phyloP scores from a whole-genome alignment of 2,329 filamentous ascomycete species.

The Trichoderma breve region DNA sequence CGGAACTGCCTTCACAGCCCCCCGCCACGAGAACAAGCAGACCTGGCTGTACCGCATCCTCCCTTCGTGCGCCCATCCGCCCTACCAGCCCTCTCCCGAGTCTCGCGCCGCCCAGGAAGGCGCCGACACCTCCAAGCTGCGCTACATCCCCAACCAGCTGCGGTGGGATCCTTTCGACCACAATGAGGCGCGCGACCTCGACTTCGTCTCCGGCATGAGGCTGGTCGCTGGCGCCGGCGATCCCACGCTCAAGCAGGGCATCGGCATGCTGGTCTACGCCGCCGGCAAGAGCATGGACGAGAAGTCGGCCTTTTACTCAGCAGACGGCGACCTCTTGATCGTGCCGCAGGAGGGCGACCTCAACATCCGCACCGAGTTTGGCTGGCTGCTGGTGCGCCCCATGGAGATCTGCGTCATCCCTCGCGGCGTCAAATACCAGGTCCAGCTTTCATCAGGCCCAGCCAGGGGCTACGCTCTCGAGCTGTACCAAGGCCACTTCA shows the following conservation, averaged over 20 bases:
- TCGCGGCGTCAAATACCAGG: conserved; percentile 70
- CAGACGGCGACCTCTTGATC: conserved; percentile 76
- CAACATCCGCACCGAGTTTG: conserved; percentile 76
- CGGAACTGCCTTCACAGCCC: conserved; percentile 69
- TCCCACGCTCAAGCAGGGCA: conserved; percentile 71
- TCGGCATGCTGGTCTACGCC: conserved; percentile 79
- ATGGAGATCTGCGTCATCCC: conserved; percentile 78
- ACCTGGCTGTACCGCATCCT: conserved; percentile 71
- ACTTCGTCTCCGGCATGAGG: conserved; percentile 60
- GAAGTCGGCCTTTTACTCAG: conserved; percentile 78
- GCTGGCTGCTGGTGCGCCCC: conserved; percentile 69
- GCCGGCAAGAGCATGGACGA: conserved; percentile 74
- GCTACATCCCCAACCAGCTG: conserved; percentile 68
- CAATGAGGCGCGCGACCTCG: conserved; percentile 50
- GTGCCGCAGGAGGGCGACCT: conserved; percentile 72
- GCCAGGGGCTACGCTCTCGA: conserved; percentile 73
- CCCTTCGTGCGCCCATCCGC: conserved; percentile 61
- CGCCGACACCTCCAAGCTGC: conserved; percentile 30
- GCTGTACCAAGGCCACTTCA: conserved; percentile 69
- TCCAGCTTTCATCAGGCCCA: conserved; percentile 60
- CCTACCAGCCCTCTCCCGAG: conserved; percentile 48
- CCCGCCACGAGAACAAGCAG: conserved; percentile 66
- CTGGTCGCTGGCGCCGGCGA: conserved; percentile 77
- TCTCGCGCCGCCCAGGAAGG: conserved; percentile 24
- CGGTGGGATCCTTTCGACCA: conserved; percentile 81